Base-by-base conservation (phyloP, 495 filamentous ascomycete species). In the Penicillium herquei region DNA sequence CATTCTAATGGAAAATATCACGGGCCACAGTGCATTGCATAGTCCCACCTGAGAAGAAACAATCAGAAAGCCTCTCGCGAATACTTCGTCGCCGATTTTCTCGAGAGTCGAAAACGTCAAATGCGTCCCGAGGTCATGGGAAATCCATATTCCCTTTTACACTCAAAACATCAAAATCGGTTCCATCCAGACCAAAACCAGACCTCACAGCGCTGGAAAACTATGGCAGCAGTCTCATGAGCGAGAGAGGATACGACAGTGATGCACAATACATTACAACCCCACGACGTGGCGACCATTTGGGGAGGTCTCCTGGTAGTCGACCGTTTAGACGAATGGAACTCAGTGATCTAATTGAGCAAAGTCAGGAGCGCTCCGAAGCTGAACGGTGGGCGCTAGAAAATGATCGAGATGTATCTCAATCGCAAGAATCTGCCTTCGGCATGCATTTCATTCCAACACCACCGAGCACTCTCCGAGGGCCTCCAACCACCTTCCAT, bases 181-280 rank as follows among this genome's bases (percentile, higher is more conserved):
- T 44, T 6, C 2, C 30, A 3, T 11, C 49, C 13, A 47, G 21
- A 16, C 14, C 18, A 3, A 46, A 30, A 2, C 51, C 44, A 2
- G 57, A 47, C 3, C 42, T 56, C 1, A 44, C 62, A 2, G 51
- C 55, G 7, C 50, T 71, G 6, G 52, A 48, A 16, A 63, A 67
- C 14, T 30, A 69, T 18, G 66, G 65, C 21, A 67, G 70, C 52
- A 75, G 74, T 49, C 49, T 77, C 58, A 67, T 72, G 64, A 79
- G 70, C 35, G 73, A 72, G 39, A 63, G 65, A 54, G 71, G 68
- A 7, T 79, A 79, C 44, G 76, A 79, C 51, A 78, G 75, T 39
- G 76, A 79, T 62, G 76, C 76, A 2, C 71, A 72, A 43, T 70
- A 47, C 39, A 68, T 79, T 12, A 44, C 61, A 8, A 75, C 67